A percentile compares a stretch with the other conserved stretches of the same genome.
These are phyloP conservation scores for Hirsutella rhossiliensis DNA, from an alignment of 2,329 filamentous ascomycete genomes.

Conservation along the genomic window DNA sequence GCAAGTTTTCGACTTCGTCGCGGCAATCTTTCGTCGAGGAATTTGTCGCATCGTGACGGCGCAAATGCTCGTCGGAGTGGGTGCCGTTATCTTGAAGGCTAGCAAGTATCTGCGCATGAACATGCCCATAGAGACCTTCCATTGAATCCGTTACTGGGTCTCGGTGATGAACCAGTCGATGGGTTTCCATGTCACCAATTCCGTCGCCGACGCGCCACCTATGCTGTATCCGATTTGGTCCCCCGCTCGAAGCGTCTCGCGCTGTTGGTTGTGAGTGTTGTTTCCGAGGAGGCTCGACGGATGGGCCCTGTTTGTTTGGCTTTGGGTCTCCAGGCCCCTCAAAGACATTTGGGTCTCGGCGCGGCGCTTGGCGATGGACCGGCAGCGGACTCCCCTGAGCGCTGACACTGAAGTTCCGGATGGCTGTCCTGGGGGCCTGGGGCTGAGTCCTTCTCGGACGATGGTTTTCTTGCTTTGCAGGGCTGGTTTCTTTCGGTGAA, in stretches of 20 bases:
- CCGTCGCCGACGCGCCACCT: neutral
- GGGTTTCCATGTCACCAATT: neutral
- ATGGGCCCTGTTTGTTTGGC: too few species aligned
- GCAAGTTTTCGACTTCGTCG: neutral
- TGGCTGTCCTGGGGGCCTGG: neutral
- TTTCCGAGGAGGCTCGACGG: too few species aligned
- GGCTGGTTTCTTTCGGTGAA: neutral
- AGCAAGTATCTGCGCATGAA: conserved; percentile 1
- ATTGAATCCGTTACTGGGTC: neutral
- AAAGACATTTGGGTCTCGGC: too few species aligned
- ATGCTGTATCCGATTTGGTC: neutral
- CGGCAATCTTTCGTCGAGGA: neutral
- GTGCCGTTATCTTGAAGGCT: neutral
- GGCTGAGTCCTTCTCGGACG: neutral
- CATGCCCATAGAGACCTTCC: neutral
- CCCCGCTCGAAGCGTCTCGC: neutral
- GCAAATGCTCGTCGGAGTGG: neutral
- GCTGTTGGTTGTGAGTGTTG: neutral
- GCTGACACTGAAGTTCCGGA: conserved; percentile 3
- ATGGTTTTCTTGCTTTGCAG: neutral
- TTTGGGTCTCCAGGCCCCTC: too few species aligned
- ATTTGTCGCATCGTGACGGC: neutral
- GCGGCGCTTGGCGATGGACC: neutral
- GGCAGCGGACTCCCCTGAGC: conserved; percentile 3
- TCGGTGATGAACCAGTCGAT: neutral